Conservation (phyloP, 257 asterid species). For the Henckelia pumila region DNA sequence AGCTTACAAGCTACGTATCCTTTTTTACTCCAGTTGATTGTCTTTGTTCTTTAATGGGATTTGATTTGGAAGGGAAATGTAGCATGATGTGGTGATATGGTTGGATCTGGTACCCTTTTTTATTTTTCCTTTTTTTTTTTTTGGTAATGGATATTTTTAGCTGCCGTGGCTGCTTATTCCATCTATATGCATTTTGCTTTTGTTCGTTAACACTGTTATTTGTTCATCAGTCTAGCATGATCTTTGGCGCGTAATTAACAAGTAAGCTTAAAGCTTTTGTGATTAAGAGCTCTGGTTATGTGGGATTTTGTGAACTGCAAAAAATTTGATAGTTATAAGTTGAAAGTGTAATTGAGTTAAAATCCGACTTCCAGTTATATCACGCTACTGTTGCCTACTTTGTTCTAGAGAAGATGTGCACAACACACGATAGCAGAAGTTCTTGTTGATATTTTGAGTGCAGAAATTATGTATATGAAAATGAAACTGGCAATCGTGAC, state of each 20-base stretch:
- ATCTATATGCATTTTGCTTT: neutral
- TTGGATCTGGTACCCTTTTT: constrained; percentile 33
- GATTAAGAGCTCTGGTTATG: constrained; percentile 17
- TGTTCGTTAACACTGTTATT: neutral
- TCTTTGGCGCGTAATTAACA: neutral
- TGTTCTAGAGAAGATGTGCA: neutral
- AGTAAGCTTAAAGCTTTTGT: constrained; percentile 1
- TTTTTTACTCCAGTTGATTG: constrained; percentile 21
- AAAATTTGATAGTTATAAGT: constrained; percentile 11
- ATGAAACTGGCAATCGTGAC: constrained; percentile 4
- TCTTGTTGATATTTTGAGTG: constrained; percentile 8
- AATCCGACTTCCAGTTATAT: constrained; percentile 12
- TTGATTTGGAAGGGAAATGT: constrained; percentile 22
- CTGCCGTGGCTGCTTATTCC: constrained; percentile 16
- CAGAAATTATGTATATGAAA: constrained; percentile 1
- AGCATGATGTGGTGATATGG: constrained; percentile 13
- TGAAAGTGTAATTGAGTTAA: neutral
- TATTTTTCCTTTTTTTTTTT: constrained; percentile 12
- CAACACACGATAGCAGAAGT: neutral
- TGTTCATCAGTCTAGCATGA: constrained; percentile 14
- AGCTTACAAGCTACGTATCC: constrained; percentile 99
- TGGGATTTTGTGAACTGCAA: constrained; percentile 1
- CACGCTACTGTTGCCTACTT: neutral
- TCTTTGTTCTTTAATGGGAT: neutral
- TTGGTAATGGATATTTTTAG: constrained; percentile 5